These are phyloP conservation scores for Chloranthus sessilifolius DNA, from an alignment of 164 flowering plant genomes.

Conservation along the genomic window DNA sequence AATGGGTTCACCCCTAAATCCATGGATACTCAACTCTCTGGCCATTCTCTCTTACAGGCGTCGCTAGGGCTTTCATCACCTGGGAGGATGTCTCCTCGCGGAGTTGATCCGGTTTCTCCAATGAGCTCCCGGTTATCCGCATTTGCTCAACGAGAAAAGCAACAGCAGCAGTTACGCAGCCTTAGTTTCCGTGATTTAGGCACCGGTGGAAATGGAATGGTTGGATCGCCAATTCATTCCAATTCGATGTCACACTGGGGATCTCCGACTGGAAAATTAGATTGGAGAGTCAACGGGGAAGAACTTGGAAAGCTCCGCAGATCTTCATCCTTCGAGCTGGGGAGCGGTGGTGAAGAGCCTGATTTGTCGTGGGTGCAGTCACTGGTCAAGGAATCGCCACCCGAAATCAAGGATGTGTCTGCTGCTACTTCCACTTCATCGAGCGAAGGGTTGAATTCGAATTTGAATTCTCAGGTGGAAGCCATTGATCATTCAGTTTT, in stretches of 20 bases:
- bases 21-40: slow-evolving; percentile 37
- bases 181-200: slow-evolving; percentile 83
- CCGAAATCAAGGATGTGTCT: slow-evolving; percentile 56
- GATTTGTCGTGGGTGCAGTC: slow-evolving; percentile 94
- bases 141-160: slow-evolving; percentile 65
- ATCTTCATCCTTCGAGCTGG: slow-evolving; percentile 72
- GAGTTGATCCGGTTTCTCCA: slow-evolving; percentile 75
- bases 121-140: slow-evolving; percentile 54
- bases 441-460: slow-evolving; percentile 19
- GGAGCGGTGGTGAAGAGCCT: slow-evolving; percentile 71
- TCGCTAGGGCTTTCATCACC: slow-evolving; percentile 55
- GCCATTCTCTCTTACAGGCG: slow-evolving; percentile 50
- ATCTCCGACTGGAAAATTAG: slow-evolving; percentile 53
- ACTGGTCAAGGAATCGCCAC: slow-evolving; percentile 82
- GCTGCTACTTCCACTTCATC: background rate
- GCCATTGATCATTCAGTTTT: slow-evolving; percentile 58
- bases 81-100: slow-evolving; percentile 84
- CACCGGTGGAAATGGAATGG: slow-evolving; percentile 28
- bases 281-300: slow-evolving; percentile 61
- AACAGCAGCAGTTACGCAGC: slow-evolving; percentile 71
- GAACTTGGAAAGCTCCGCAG: slow-evolving; percentile 52
- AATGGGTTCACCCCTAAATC: slow-evolving; percentile 56
- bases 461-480: slow-evolving; percentile 34
- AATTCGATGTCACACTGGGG: slow-evolving; percentile 65
- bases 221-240: slow-evolving; percentile 41